Conservation (phyloP, 768 basidiomycete genomes). For the Xanthoconium purpureum region DNA sequence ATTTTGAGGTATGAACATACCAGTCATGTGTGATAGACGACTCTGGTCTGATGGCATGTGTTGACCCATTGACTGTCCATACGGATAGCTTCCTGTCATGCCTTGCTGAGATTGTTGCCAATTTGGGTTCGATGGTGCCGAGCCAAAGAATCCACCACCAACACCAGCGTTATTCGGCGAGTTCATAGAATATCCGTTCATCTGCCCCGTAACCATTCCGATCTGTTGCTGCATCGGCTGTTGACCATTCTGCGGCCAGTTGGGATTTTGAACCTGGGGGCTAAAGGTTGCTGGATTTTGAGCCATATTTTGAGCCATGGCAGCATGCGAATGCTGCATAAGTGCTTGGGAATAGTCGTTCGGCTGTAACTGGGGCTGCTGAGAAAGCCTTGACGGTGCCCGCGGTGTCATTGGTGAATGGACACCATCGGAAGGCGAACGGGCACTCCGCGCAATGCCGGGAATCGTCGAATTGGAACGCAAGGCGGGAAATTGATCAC, state of each 20-base stretch:
- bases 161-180: conserved; percentile 37
- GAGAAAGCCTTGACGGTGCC: conserved; percentile 33
- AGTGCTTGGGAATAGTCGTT: conserved; percentile 38
- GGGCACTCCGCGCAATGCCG: conserved; percentile 70
- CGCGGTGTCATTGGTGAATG: conserved; percentile 44
- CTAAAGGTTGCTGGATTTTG: conserved; percentile 25
- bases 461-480: conserved; percentile 63
- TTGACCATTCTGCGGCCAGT: conserved; percentile 55
- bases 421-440: conserved; percentile 69
- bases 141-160: conserved; percentile 24
- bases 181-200: conserved; percentile 33
- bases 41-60: conserved; percentile 28
- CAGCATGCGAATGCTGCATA: conserved; percentile 36
- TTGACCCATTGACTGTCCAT: conserved; percentile 27
- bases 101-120: conserved; percentile 30
- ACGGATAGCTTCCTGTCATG: conserved; percentile 29
- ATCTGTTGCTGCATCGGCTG: conserved; percentile 44
- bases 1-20: conserved; percentile 49
- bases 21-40: conserved; percentile 47
- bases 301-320: conserved; percentile 32
- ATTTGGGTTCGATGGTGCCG: conserved; percentile 21
- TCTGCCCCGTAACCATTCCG: conserved; percentile 35
- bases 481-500: conserved; percentile 46
- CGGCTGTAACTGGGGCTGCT: conserved; percentile 49
- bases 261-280: conserved; percentile 40